phyloP scores from a whole-genome alignment of 306 rosid genomes.

The Erythrophleum fordii region DNA sequence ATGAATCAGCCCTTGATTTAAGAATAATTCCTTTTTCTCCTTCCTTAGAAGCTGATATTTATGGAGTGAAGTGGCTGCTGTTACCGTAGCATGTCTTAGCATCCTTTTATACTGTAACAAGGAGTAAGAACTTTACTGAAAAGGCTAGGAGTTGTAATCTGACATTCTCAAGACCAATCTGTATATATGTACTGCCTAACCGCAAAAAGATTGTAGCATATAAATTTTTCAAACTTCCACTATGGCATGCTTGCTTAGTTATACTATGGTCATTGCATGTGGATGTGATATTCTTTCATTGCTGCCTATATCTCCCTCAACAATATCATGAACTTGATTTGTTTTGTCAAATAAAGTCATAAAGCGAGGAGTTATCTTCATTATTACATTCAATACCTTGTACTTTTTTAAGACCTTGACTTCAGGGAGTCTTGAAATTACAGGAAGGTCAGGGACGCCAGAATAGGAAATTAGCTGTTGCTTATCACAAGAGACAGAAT shows the following conservation, averaged over 20 bases:
- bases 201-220: background rate
- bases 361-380: background rate
- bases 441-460: slow-evolving; percentile 94
- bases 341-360: background rate
- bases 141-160: background rate
- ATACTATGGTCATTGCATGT: background rate
- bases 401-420: background rate
- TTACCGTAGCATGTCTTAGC: background rate
- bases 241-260: background rate
- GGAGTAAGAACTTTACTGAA: background rate
- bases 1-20: background rate
- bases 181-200: too few species aligned
- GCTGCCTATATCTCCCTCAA: background rate
- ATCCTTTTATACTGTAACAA: background rate
- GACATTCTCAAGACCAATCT: background rate
- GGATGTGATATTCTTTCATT: background rate
- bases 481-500: slow-evolving; percentile 61
- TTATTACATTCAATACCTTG: background rate
- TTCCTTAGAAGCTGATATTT: background rate
- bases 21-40: background rate
- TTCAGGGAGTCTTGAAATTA: slow-evolving; percentile 11
- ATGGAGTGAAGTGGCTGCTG: background rate
- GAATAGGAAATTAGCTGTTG: slow-evolving; percentile 87
- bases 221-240: background rate
- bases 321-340: background rate